Evolutionary conservation across 257 asterid genomes (phyloP).

Genomic region (Jaltomata sinuosa): DNA sequence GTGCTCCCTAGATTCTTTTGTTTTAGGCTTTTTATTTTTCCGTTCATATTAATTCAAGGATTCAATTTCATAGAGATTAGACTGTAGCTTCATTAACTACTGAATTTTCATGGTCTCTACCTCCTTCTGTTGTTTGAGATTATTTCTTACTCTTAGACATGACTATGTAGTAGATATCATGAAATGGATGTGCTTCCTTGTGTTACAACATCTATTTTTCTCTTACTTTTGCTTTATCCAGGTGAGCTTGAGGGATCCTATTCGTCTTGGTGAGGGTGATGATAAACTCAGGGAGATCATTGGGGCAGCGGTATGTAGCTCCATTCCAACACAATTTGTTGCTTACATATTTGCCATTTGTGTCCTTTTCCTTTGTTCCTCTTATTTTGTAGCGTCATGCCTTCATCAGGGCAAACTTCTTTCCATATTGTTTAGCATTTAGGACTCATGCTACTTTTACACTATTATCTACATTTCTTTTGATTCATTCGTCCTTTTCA

Average conservation of each 20-base stretch:
- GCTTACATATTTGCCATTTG: background rate
- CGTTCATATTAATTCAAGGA: background rate
- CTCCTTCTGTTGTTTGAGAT: background rate
- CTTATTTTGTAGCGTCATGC: background rate
- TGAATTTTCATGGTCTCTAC: background rate
- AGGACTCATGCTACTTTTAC: background rate
- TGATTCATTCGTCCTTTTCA: constrained; percentile 11
- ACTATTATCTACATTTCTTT: background rate
- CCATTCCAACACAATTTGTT: background rate
- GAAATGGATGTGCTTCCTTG: background rate
- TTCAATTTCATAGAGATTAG: background rate
- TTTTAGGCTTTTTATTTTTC: background rate
- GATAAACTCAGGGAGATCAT: constrained; percentile 66
- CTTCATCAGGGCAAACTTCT: background rate
- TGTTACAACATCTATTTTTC: background rate
- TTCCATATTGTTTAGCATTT: background rate
- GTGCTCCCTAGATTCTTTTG: background rate
- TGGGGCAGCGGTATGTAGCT: constrained; percentile 60
- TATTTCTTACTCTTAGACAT: background rate
- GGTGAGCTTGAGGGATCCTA: constrained; percentile 96
- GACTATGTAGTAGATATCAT: background rate
- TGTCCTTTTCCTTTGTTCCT: background rate
- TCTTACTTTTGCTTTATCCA: constrained; percentile 17
- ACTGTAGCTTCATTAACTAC: background rate
- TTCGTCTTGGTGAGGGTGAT: constrained; percentile 73